Evolutionary conservation across 2,329 filamentous ascomycete genomes (phyloP).

Genomic region (Trichoderma simmonsii): DNA sequence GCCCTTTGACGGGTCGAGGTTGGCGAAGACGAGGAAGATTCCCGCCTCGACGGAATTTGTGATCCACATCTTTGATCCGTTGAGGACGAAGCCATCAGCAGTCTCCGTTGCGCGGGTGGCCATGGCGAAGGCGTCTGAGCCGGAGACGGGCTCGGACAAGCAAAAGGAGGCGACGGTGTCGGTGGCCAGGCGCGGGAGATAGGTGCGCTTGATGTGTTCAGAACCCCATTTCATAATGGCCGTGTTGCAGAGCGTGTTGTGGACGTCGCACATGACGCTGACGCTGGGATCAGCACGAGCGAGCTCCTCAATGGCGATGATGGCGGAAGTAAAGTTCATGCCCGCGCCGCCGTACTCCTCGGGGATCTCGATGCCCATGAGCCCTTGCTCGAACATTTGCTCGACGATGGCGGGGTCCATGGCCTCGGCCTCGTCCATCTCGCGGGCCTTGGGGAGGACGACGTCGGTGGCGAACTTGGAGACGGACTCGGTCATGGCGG

Average conservation of each 20-base stretch:
- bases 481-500: conserved; percentile 84
- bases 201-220: conserved; percentile 74
- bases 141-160: conserved; percentile 86
- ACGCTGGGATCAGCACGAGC: conserved; percentile 92
- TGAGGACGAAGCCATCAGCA: conserved; percentile 78
- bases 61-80: conserved; percentile 99
- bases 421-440: conserved; percentile 94
- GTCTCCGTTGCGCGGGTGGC: conserved; percentile 87
- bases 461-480: conserved; percentile 87
- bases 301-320: conserved; percentile 95
- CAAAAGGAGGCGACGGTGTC: conserved; percentile 90
- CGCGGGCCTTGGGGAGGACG: conserved; percentile 84
- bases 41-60: conserved; percentile 93
- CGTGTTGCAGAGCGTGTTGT: conserved; percentile 97
- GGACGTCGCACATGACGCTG: conserved; percentile 91
- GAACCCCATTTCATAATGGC: conserved; percentile 83
- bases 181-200: conserved; percentile 85
- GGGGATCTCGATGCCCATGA: conserved; percentile 97
- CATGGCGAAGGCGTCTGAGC: conserved; percentile 93
- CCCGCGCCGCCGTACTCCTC: conserved; percentile 95
- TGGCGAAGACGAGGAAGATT: conserved; percentile 98
- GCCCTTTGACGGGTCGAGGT: conserved; percentile 84
- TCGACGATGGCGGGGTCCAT: conserved; percentile 90
- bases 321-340: conserved; percentile 98
- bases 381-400: conserved; percentile 92